Conservation (phyloP, 129 eudicot genomes). For the Tagetes erecta region DNA sequence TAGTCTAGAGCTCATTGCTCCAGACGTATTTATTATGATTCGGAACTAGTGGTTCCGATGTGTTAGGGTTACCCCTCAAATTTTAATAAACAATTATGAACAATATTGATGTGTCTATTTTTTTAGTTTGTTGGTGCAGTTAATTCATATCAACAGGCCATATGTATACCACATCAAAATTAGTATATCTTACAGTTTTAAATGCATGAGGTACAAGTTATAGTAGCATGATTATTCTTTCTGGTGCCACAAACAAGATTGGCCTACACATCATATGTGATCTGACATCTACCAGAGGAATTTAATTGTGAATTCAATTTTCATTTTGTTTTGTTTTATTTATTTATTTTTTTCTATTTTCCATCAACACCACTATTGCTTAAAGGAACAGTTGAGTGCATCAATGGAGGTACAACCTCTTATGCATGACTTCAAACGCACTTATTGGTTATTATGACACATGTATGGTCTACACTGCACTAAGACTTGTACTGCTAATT, state of each 20-base stretch:
- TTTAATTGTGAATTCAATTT: slow-evolving; percentile 18
- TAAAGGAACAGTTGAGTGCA: slow-evolving; percentile 27
- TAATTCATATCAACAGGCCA: neutral
- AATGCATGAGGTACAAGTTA: neutral
- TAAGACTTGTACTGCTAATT: slow-evolving; percentile 10
- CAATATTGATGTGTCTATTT: neutral
- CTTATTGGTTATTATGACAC: neutral
- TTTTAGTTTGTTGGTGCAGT: neutral
- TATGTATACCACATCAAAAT: neutral
- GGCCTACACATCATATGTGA: slow-evolving; percentile 11
- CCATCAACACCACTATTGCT: neutral
- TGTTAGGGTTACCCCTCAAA: too few relatives aligned
- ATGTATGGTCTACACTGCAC: slow-evolving; percentile 1
- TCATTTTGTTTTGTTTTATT: slow-evolving; percentile 15
- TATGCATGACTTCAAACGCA: slow-evolving; percentile 11
- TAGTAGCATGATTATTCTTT: slow-evolving; percentile 11
- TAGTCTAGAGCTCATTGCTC: too few relatives aligned
- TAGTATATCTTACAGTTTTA: neutral
- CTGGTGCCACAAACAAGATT: slow-evolving; percentile 7
- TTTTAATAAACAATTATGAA: too few relatives aligned
- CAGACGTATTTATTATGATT: too few relatives aligned
- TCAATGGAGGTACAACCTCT: slow-evolving; percentile 28
- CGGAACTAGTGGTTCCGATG: too few relatives aligned
- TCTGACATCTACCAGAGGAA: neutral
- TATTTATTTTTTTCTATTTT: neutral